These are phyloP conservation scores for Gamsiella multidivaricata DNA, from an alignment of 192 early-diverging fungal genomes.

Conservation along the genomic window DNA sequence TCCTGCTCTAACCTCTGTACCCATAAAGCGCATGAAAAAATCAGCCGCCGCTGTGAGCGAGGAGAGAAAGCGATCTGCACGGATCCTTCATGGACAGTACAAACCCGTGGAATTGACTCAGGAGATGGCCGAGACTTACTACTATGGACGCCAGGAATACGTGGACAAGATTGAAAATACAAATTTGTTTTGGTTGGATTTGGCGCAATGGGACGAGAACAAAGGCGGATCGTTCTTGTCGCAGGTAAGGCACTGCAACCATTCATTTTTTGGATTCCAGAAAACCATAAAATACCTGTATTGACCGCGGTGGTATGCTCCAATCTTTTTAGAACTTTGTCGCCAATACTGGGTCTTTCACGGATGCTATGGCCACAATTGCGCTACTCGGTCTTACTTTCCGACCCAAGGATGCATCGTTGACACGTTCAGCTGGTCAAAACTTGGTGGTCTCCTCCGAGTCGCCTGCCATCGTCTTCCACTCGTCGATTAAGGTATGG, in stretches of 20 bases:
- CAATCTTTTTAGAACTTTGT: conserved; percentile 53
- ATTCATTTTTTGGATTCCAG: not conserved
- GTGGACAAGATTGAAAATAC: not conserved
- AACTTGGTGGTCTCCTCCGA: conserved; percentile 42
- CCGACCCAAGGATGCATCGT: conserved; percentile 16
- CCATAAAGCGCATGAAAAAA: not conserved
- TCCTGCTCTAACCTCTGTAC: not conserved
- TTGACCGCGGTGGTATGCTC: not conserved
- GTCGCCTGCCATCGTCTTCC: conserved; percentile 56
- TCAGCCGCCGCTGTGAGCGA: not conserved
- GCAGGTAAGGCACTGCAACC: too few species aligned
- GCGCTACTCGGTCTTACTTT: conserved; percentile 56
- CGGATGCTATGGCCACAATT: conserved; percentile 56
- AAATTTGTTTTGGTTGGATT: conserved; percentile 62
- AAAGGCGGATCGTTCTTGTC: conserved; percentile 51
- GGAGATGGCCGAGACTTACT: conserved; percentile 55
- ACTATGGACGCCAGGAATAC: conserved; percentile 19
- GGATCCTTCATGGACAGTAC: conserved; percentile 11
- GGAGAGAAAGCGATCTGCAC: not conserved
- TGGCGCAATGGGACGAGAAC: conserved; percentile 37
- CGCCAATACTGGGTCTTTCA: conserved; percentile 39
- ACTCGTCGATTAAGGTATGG: conserved; percentile 54
- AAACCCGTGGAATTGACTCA: conserved; percentile 49
- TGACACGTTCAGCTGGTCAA: conserved; percentile 21
- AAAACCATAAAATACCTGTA: not conserved